Conservation (phyloP, 202 grass and related monocot species). For the Panicum virgatum region DNA sequence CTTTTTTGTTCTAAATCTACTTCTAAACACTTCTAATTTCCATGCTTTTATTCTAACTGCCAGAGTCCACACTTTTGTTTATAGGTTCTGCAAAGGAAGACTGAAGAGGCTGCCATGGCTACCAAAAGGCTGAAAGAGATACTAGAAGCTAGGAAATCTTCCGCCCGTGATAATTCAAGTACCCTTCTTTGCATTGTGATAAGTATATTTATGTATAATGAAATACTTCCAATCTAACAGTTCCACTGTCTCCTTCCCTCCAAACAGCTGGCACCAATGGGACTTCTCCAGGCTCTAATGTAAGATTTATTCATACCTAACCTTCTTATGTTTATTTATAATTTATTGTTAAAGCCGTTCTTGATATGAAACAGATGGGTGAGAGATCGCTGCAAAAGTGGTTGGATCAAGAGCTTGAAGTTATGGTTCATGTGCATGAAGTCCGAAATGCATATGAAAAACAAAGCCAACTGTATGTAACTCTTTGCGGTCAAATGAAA, state of each 20-base stretch:
- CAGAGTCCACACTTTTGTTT: slow-evolving; percentile 16
- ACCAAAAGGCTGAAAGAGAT: slow-evolving; percentile 98
- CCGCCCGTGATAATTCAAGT: slow-evolving; percentile 81
- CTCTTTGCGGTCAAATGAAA: slow-evolving; percentile 17
- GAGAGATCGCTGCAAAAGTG: slow-evolving; percentile 93
- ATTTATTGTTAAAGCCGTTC: slow-evolving; percentile 28
- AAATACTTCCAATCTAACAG: slow-evolving; percentile 37
- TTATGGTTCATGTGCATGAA: slow-evolving; percentile 98
- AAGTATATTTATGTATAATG: slow-evolving; percentile 8
- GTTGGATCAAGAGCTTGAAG: slow-evolving; percentile 99
- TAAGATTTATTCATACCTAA: slow-evolving; percentile 52
- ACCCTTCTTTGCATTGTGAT: slow-evolving; percentile 26
- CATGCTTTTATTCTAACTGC: slow-evolving; percentile 14
- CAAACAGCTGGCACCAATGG: slow-evolving; percentile 66
- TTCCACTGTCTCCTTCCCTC: slow-evolving; percentile 29
- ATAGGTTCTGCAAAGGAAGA: slow-evolving; percentile 97
- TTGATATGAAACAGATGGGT: slow-evolving; percentile 66
- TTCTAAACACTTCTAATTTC: background rate
- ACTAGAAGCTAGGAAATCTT: slow-evolving; percentile 92
- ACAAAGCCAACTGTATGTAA: slow-evolving; percentile 94
- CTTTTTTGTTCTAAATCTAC: slow-evolving; percentile 10
- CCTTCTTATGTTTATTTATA: slow-evolving; percentile 29
- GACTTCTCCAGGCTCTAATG: slow-evolving; percentile 70
- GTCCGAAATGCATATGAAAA: slow-evolving; percentile 98
- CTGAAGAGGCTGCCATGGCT: slow-evolving; percentile 98